A percentile compares a stretch with the other conserved stretches of the same genome.
Conservation (phyloP, 768 basidiomycete species). For the Termitomyces sp. region DNA sequence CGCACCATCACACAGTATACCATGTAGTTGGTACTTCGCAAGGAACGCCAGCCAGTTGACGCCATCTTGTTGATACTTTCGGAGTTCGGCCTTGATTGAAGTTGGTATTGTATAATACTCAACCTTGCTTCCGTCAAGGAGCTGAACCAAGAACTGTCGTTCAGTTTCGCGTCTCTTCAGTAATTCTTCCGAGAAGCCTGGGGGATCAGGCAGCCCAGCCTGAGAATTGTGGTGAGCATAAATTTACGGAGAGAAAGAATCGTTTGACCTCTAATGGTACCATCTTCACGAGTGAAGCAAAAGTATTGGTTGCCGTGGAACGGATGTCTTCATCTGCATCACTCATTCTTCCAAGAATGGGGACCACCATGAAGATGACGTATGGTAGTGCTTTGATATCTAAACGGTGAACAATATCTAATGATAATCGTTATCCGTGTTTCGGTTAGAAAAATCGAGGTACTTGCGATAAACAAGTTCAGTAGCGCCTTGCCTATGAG, state of each 20-base stretch:
- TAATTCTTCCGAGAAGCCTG: constrained; percentile 84
- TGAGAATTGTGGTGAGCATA: constrained; percentile 21
- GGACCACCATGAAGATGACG: constrained; percentile 94
- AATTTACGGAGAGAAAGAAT: neutral
- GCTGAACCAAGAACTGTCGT: constrained; percentile 86
- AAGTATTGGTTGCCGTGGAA: constrained; percentile 92
- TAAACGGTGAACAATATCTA: constrained; percentile 87
- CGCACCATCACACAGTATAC: constrained; percentile 94
- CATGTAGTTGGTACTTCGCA: constrained; percentile 95
- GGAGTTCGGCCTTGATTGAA: constrained; percentile 85
- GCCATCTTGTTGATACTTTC: constrained; percentile 97
- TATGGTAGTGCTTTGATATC: constrained; percentile 95
- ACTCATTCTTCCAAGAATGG: constrained; percentile 95
- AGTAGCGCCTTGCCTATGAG: constrained; percentile 83
- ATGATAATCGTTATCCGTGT: constrained; percentile 5
- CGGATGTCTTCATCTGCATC: constrained; percentile 90
- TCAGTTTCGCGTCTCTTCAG: constrained; percentile 82
- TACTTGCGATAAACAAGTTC: constrained; percentile 88
- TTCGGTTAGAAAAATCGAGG: neutral
- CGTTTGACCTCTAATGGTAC: constrained; percentile 84
- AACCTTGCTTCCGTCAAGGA: constrained; percentile 93
- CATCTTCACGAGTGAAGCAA: constrained; percentile 97
- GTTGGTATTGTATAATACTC: constrained; percentile 86
- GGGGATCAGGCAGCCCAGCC: constrained; percentile 96
- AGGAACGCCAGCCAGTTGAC: constrained; percentile 99